Evolutionary conservation across 192 early-diverging fungal species (phyloP), one percentile per base, ranked within the genome.

Genomic region (Backusella westeae): DNA sequence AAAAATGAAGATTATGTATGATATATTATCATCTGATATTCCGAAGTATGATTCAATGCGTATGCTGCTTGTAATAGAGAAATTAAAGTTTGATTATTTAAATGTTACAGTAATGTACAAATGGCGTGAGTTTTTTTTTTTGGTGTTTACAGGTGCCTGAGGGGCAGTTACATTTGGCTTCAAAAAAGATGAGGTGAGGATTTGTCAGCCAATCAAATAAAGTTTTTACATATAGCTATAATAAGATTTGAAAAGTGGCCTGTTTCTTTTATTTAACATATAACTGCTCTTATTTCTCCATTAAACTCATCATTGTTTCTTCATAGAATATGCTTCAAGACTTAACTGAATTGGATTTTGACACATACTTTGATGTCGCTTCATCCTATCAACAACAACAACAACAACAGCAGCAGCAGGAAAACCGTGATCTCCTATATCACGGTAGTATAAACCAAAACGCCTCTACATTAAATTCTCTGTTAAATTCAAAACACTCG

Each of bases 281-380:
- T 59, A 59, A 59, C 21, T 59, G 23, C 53, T 9, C 53, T 59
- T 59, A 59, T 59, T 59, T 59, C 53, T 68, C 34, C n/a, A 38
- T 69, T 69, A 35, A 12, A 21, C 36, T 69, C 67, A 41, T 69
- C 36, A 38, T 69, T 69, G 9, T 35, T 38, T 41, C n/a, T 69
- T 38, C n/a, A 38, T 69, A 69, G 53, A 71, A 70, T 70, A 70
- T 71, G 69, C 69, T 71, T 42, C 69, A 71, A 71, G 69, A 71
- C 34, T 71, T 75, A 67, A 29, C 72, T 36, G 73, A 67, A 9
- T 67, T 67, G 66, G 73, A 67, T 34, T 75, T 75, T 35, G 73
- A 75, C 38, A 44, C 65, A 19, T 75, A 75, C 34, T 66, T 67
- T 41, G 73, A 75, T 44, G 73, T 75, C 19, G 15, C 63, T 12